Base-by-base conservation (phyloP, 2,329 filamentous ascomycete species). In the Diaporthe eres region DNA sequence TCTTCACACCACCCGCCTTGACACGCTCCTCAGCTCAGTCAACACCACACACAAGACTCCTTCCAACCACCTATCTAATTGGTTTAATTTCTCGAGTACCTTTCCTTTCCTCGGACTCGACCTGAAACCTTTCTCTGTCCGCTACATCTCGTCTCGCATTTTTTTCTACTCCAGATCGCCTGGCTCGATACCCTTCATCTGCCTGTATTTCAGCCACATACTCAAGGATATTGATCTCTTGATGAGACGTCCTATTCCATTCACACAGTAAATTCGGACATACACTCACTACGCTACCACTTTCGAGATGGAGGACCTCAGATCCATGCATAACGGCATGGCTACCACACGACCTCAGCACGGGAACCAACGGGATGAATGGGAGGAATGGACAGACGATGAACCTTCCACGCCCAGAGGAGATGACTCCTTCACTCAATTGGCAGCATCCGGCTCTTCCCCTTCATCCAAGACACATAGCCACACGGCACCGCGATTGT, bases 361-460 rank as follows among this genome's bases (percentile, higher is more conserved):
- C 70, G 63, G 55, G 63, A 76, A 74, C 63, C 53, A 72, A 76
- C 55, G 81, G 78, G 86, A 88, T 19, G 87, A 89, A 12, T 89
- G 88, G 88, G 88, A 90, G 76, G 87, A 89, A 39, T 90, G 88
- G 88, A 86, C 88, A 73, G 87, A 89, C 76, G 87, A 89, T 68
- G 85, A 87, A 57, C 82, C 77, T 17, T 60, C 83, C 42, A 72
- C 85, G 31, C 86, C 86, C 15, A 84, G 84, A 49, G 84, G 85
- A 72, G 83, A 85, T 42, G 37, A 75, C n/a, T 77, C 77, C 28
- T 77, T 80, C n/a, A 65, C 79, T 3, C 76, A 75, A 53, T 25
- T 72, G 19, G 73, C 31, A 10, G 57, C 58, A n/a, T 22, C 75
- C 47, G 25, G 28, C 42, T 63, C 51, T 25, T 19, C 31, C 25